A percentile compares a stretch with the other conserved stretches of the same genome.
Conservation (phyloP, 495 filamentous ascomycete species). For the Halenospora varia region DNA sequence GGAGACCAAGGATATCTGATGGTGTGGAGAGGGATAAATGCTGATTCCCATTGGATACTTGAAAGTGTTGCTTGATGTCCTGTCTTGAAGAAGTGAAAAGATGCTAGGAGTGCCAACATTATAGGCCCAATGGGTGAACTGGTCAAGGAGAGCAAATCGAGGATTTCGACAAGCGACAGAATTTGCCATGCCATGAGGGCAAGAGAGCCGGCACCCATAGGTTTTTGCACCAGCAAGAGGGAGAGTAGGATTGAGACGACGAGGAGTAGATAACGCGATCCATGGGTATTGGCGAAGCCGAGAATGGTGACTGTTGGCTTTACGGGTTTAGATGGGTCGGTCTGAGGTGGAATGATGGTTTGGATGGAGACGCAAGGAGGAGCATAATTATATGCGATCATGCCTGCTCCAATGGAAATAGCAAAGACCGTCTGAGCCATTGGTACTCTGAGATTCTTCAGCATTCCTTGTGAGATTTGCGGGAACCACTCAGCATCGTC, state of each 20-base stretch:
- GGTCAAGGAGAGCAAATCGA: slow-evolving; percentile 70
- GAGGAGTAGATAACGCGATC: slow-evolving; percentile 84
- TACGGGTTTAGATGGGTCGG: slow-evolving; percentile 22
- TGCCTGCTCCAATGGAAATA: slow-evolving; percentile 49
- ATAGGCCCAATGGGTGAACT: slow-evolving; percentile 75
- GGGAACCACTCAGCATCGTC: slow-evolving; percentile 85
- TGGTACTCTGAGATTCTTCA: slow-evolving; percentile 71
- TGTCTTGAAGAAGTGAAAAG: slow-evolving; percentile 95
- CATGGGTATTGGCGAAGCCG: slow-evolving; percentile 89
- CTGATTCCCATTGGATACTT: slow-evolving; percentile 95
- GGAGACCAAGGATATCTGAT: slow-evolving; percentile 90
- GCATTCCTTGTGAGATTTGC: slow-evolving; percentile 46
- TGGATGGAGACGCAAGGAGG: slow-evolving; percentile 27
- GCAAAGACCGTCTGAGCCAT: slow-evolving; percentile 73
- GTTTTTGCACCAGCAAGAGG: slow-evolving; percentile 81
- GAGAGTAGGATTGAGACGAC: slow-evolving; percentile 71
- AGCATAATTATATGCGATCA: slow-evolving; percentile 59
- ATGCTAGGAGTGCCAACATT: slow-evolving; percentile 78
- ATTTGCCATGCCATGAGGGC: slow-evolving; percentile 79
- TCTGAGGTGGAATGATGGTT: slow-evolving; percentile 3
- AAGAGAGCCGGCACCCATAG: slow-evolving; percentile 86
- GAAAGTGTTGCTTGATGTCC: slow-evolving; percentile 88
- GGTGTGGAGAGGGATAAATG: slow-evolving; percentile 81
- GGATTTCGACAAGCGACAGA: slow-evolving; percentile 79
- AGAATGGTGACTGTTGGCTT: slow-evolving; percentile 66